Percentiles rank a stretch among this genome's conserved stretches.
phyloP scores from a whole-genome alignment of 1,284 basidiomycete genomes.

The Phellopilus nigrolimitatus region DNA sequence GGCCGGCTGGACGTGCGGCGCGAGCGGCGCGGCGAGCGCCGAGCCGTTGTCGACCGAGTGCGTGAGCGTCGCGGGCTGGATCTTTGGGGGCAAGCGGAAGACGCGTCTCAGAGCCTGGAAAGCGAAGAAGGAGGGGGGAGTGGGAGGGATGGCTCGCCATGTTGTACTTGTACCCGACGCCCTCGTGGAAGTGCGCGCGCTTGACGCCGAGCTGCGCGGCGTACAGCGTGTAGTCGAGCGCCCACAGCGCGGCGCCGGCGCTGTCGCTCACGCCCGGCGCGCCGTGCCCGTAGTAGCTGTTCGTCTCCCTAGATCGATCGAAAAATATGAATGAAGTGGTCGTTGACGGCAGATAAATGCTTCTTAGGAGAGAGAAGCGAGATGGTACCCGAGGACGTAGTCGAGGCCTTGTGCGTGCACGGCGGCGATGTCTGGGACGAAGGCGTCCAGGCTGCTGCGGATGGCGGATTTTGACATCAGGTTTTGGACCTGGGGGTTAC shows the following conservation, averaged over 20 bases:
- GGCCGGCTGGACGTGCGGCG: conserved; percentile 53
- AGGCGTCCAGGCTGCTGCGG: conserved; percentile 50
- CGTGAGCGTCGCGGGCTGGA: conserved; percentile 51
- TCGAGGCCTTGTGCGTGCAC: conserved; percentile 42
- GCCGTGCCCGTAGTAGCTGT: conserved; percentile 42
- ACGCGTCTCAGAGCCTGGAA: too few species aligned
- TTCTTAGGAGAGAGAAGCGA: too few species aligned
- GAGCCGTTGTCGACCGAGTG: conserved; percentile 49
- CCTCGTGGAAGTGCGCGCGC: conserved; percentile 38
- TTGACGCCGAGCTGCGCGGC: conserved; percentile 35
- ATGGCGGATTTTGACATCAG: conserved; percentile 31
- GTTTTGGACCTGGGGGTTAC: conserved; percentile 44
- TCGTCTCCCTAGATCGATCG: conserved; percentile 11
- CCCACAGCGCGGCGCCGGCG: conserved; percentile 67
- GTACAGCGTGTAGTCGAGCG: conserved; percentile 58
- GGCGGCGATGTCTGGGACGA: conserved; percentile 45
- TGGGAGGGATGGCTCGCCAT: conserved; percentile 30
- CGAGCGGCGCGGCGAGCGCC: conserved; percentile 39
- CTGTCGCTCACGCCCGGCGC: conserved; percentile 65
- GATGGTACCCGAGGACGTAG: conserved; percentile 61
- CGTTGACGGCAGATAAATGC: too few species aligned
- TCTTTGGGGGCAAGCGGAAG: too few species aligned
- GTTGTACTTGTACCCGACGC: conserved; percentile 42
- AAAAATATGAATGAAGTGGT: too few species aligned
- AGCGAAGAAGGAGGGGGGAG: too few species aligned